Conservation (phyloP, 176 grass and related monocot species). For the Phoenix dactylifera region DNA sequence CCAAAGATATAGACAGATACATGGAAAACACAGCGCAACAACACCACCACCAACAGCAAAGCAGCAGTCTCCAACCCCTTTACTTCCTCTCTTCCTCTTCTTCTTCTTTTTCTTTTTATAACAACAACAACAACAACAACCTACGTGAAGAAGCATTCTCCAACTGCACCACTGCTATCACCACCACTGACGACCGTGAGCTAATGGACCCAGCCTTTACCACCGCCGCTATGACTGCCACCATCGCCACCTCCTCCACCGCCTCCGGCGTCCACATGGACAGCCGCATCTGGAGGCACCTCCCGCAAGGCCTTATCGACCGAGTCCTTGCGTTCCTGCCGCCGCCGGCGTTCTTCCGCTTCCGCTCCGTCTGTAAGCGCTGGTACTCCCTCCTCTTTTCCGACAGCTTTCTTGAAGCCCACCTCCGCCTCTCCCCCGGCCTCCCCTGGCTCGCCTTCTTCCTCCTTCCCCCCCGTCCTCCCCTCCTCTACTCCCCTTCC, state of each 20-base stretch:
- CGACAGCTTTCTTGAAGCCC: slow-evolving; percentile 72
- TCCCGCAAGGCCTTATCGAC: slow-evolving; percentile 67
- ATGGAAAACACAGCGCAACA: slow-evolving; percentile 9
- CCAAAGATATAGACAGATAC: slow-evolving; percentile 5
- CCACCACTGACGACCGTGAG: too few relatives aligned
- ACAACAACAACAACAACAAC: background rate
- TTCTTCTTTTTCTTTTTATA: background rate
- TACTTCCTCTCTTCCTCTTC: background rate
- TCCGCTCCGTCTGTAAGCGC: slow-evolving; percentile 65
- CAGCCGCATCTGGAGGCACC: slow-evolving; percentile 63
- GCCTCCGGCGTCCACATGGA: slow-evolving; percentile 32
- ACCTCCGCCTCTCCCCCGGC: slow-evolving; percentile 65
- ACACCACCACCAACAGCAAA: background rate
- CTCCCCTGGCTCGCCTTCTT: slow-evolving; percentile 49
- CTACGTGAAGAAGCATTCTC: slow-evolving; percentile 10
- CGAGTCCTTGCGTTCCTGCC: slow-evolving; percentile 78
- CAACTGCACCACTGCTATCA: background rate
- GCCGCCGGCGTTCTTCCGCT: slow-evolving; percentile 60
- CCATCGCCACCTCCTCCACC: background rate
- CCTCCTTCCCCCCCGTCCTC: slow-evolving; percentile 41
- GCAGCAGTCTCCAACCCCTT: too few relatives aligned
- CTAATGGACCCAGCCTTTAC: slow-evolving; percentile 1
- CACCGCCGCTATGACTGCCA: slow-evolving; percentile 1
- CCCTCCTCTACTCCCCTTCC: slow-evolving; percentile 20
- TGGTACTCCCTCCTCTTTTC: slow-evolving; percentile 84